These are phyloP conservation scores for Aspergillus avenaceus DNA, from an alignment of 495 filamentous ascomycete genomes.

Conservation along the genomic window DNA sequence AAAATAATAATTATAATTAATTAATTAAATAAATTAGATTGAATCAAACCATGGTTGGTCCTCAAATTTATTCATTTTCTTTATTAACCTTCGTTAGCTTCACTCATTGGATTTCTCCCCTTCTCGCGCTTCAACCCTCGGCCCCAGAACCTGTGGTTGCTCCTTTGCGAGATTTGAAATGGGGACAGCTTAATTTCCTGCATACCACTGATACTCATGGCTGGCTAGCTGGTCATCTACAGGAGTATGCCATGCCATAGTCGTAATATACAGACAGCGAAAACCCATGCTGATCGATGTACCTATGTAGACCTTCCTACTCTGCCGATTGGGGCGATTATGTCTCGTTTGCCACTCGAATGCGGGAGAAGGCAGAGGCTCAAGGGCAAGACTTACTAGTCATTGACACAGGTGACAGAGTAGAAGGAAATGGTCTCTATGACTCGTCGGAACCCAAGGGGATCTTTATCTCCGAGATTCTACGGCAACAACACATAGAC, in stretches of 20 bases:
- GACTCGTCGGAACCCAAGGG: constrained; percentile 86
- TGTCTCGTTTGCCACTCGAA: constrained; percentile 81
- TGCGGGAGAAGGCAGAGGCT: constrained; percentile 72
- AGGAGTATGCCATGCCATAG: constrained; percentile 75
- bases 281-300: constrained; percentile 8
- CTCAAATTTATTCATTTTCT: too few species aligned
- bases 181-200: constrained; percentile 92
- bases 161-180: constrained; percentile 76
- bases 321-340: constrained; percentile 98
- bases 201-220: constrained; percentile 95
- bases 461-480: constrained; percentile 79
- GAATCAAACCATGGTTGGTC: too few species aligned
- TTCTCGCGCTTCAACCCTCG: constrained; percentile 59
- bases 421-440: constrained; percentile 96
- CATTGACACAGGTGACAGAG: constrained; percentile 88
- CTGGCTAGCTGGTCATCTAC: constrained; percentile 90
- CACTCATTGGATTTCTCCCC: constrained; percentile 23
- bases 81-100: constrained; percentile 2
- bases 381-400: constrained; percentile 79
- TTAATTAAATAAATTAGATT: too few species aligned
- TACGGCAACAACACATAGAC: constrained; percentile 78
- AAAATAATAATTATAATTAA: too few species aligned
- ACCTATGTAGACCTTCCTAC: constrained; percentile 63
- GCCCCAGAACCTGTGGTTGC: constrained; percentile 75
- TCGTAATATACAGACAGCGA: neutral